Conservation (phyloP, 164 flowering plant genomes). For the Kalanchoe fedtschenkoi region DNA sequence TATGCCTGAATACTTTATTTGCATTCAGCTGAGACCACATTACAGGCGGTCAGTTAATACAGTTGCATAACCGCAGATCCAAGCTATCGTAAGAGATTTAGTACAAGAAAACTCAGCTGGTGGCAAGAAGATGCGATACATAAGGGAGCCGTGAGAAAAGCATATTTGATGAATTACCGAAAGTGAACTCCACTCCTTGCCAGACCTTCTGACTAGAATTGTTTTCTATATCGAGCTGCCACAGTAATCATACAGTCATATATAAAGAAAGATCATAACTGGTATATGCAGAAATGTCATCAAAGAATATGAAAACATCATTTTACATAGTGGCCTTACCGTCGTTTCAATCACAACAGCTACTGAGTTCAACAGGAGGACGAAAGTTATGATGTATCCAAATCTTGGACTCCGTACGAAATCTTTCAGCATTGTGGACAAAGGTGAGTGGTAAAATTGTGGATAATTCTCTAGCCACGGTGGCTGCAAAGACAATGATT, state of each 20-base stretch:
- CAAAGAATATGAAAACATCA: not conserved
- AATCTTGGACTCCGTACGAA: conserved; percentile 62
- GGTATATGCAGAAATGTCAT: not conserved
- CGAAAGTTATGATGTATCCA: conserved; percentile 47
- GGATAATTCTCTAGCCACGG: conserved; percentile 17
- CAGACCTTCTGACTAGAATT: conserved; percentile 65
- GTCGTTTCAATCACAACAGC: conserved; percentile 84
- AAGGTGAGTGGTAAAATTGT: conserved; percentile 45
- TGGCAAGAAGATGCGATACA: not conserved
- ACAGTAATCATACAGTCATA: not conserved
- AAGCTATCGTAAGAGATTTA: not conserved
- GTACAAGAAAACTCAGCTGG: not conserved
- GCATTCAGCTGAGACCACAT: too few relatives aligned
- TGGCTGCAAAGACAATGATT: conserved; percentile 2
- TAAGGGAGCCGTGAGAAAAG: not conserved
- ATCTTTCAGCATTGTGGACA: conserved; percentile 48
- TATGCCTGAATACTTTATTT: not conserved
- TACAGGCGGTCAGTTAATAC: not conserved
- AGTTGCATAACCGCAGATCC: not conserved
- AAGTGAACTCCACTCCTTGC: conserved; percentile 72
- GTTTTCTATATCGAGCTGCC: conserved; percentile 78
- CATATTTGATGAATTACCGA: not conserved
- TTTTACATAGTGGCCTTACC: conserved; percentile 30
- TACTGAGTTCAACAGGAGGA: conserved; percentile 59
- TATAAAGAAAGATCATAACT: not conserved